Evolutionary conservation across 163 green algal species (phyloP).

Genomic region (Scenedesmus sp.): DNA sequence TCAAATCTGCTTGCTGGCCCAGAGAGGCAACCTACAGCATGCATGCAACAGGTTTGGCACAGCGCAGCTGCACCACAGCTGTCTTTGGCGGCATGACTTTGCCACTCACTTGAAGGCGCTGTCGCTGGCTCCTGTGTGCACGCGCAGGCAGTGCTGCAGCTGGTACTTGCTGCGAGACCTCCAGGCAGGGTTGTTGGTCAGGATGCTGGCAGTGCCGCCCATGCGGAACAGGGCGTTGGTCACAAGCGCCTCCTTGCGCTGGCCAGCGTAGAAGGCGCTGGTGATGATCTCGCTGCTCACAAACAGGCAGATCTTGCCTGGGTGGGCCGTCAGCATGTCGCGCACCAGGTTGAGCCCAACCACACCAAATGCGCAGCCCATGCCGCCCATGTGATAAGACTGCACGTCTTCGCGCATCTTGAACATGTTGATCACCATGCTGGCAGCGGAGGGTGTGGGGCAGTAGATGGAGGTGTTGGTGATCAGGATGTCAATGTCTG

Average conservation of each 20-base stretch:
- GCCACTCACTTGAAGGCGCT: conserved; percentile 56
- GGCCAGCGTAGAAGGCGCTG: conserved; percentile 65
- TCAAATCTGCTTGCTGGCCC: no score
- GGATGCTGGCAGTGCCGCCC: conserved; percentile 87
- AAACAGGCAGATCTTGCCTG: conserved; percentile 69
- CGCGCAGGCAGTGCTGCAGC: conserved; percentile 57
- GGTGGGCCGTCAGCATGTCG: conserved; percentile 57
- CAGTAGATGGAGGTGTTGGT: conserved; percentile 92
- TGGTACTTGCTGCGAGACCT: conserved; percentile 74
- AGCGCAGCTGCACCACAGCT: background rate
- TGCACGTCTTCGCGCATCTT: conserved; percentile 86
- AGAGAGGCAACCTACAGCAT: no score
- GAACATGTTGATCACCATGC: conserved; percentile 93
- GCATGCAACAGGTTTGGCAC: background rate
- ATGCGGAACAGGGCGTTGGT: conserved; percentile 83
- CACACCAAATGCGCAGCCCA: conserved; percentile 68
- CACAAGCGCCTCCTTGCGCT: conserved; percentile 62
- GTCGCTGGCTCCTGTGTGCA: conserved; percentile 75
- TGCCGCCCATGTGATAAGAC: conserved; percentile 69
- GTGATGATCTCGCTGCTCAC: conserved; percentile 70
- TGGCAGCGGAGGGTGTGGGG: conserved; percentile 91
- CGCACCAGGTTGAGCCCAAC: conserved; percentile 69
- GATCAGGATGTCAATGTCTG: conserved; percentile 93
- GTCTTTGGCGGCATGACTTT: background rate
- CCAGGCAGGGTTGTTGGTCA: conserved; percentile 85